Base-by-base conservation (phyloP, 164 flowering plant species). In the Magnolia officinalis region DNA sequence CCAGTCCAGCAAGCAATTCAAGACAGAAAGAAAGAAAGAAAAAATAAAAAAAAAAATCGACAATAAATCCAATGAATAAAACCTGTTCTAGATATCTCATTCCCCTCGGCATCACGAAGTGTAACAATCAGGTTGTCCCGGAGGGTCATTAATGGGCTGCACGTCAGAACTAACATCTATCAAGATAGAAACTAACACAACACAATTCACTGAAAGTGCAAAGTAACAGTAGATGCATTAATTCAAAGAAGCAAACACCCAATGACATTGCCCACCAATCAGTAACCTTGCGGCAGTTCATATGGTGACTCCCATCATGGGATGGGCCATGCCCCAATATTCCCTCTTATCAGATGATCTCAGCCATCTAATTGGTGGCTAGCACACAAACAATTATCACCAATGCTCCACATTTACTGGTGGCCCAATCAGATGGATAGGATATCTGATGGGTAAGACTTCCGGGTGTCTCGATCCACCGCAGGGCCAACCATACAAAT, bases 51-150 rank as follows among this genome's bases (percentile, higher is more conserved):
- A 45, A 6, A 18, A 55, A 14, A 45, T n/a, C 50, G 26, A 65
- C 50, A 51, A 2, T n/a, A 16, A 55, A n/a, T 20, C 21, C 59
- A 64, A 37, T 37, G 13, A 45, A 66, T 23, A 64, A 70, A 72
- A 92, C 98, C 98, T 89, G 88, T 81, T 50, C 76, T 76, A 23
- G 93, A 83, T 26, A 91, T 79, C 75, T 89, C 87, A 79, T 89
- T 90, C 78, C 93, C 98, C 58, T 82, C 87, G 6, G 80, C 81
- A 83, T 92, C 95, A 55, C 71, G 77, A 50, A 93, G 80, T 4
- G 82, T 74, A 19, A 95, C 78, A 71, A 83, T 76, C 85, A 93
- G 78, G 73, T 86, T 86, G 63, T 95, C 94, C 0, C 92, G 92
- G 11, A 93, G 87, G 72, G 80, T 81, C 24, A 80, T 80, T 72